Percentiles rank a stretch among this genome's conserved stretches.
Conservation (phyloP, 805 yeast species). For the Ogataea nitratoaversa region DNA sequence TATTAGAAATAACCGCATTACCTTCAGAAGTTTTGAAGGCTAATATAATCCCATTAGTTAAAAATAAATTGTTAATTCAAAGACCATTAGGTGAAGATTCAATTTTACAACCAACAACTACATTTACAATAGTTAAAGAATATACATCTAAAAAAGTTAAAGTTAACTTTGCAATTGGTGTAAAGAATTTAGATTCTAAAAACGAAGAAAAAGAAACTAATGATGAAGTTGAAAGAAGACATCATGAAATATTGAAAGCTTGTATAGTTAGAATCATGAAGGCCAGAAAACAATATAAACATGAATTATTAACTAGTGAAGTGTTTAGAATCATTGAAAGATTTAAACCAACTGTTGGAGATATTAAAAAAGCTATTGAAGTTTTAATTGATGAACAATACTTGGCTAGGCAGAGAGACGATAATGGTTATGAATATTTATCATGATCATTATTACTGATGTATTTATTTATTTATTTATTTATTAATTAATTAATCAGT, state of each 20-base stretch:
- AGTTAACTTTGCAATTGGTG: constrained; percentile 58
- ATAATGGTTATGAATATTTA: constrained; percentile 70
- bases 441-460: no score
- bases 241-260: constrained; percentile 71
- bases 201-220: constrained; percentile 79
- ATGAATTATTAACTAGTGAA: constrained; percentile 78
- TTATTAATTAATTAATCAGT: background rate
- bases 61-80: constrained; percentile 69
- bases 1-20: constrained; percentile 65
- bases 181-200: constrained; percentile 47
- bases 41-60: constrained; percentile 75
- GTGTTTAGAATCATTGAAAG: constrained; percentile 81
- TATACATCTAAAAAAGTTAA: constrained; percentile 81
- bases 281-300: constrained; percentile 76
- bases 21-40: constrained; percentile 63
- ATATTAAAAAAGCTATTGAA: constrained; percentile 84
- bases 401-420: constrained; percentile 63
- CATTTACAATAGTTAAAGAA: constrained; percentile 68
- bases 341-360: constrained; percentile 80
- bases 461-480: no score
- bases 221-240: constrained; percentile 65
- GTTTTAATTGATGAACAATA: constrained; percentile 82
- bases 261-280: constrained; percentile 96
- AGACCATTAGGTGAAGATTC: constrained; percentile 58
- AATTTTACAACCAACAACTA: constrained; percentile 48